phyloP scores from a whole-genome alignment of 441 rosid species.

The Populus hybrid region DNA sequence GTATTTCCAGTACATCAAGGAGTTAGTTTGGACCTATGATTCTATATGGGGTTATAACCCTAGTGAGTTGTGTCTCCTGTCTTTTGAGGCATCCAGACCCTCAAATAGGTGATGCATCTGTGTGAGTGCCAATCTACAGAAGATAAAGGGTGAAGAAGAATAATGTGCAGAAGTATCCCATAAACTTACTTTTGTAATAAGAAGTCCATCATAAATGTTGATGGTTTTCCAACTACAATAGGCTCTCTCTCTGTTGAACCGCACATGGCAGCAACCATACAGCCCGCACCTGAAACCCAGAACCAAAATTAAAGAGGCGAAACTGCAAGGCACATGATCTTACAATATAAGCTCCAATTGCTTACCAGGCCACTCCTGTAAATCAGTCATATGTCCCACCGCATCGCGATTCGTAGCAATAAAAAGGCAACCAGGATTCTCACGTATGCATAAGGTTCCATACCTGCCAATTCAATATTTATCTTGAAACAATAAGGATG shows the following conservation, averaged over 20 bases:
- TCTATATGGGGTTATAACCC: not conserved
- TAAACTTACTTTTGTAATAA: slow-evolving; percentile 18
- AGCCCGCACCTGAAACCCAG: slow-evolving; percentile 75
- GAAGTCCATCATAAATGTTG: slow-evolving; percentile 18
- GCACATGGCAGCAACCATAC: slow-evolving; percentile 89
- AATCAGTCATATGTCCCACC: slow-evolving; percentile 79
- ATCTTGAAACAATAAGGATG: not conserved
- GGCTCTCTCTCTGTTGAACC: slow-evolving; percentile 78
- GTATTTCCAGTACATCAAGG: not conserved
- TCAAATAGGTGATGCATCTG: not conserved
- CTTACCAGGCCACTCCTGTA: slow-evolving; percentile 96
- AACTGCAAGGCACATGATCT: slow-evolving; percentile 4
- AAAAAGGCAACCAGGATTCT: slow-evolving; percentile 90
- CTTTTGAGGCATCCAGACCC: not conserved
- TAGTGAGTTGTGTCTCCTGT: not conserved
- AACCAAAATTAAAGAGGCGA: slow-evolving; percentile 12
- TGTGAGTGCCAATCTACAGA: not conserved
- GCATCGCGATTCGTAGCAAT: slow-evolving; percentile 89
- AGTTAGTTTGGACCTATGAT: not conserved
- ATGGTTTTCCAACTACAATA: slow-evolving; percentile 72
- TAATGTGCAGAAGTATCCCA: not conserved
- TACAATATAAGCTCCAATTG: not conserved
- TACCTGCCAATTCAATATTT: slow-evolving; percentile 42
- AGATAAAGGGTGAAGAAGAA: not conserved
- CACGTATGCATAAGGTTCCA: slow-evolving; percentile 83